Percentiles rank a stretch among this genome's conserved stretches.
Conservation (phyloP, 495 filamentous ascomycete genomes). For the Podospora sp. region DNA sequence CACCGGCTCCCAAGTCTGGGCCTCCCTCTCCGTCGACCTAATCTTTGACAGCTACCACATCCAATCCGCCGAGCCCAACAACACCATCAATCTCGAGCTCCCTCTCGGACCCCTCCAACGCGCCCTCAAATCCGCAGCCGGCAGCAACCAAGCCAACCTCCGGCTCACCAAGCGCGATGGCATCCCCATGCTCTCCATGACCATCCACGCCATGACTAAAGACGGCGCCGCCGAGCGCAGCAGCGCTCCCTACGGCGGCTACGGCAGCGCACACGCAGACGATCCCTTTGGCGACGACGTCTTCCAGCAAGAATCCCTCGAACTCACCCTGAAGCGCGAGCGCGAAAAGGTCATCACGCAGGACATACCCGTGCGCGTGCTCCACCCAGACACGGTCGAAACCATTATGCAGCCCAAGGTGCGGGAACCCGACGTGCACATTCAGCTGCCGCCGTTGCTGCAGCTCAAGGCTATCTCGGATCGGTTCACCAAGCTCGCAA, state of each 20-base stretch:
- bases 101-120: constrained; percentile 78
- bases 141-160: constrained; percentile 74
- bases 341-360: constrained; percentile 92
- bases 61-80: constrained; percentile 75
- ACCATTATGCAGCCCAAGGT: constrained; percentile 87
- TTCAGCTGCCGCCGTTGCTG: constrained; percentile 78
- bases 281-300: constrained; percentile 45
- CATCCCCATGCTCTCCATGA: constrained; percentile 80
- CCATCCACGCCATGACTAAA: constrained; percentile 68
- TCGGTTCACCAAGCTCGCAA: constrained; percentile 80
- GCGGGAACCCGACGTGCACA: constrained; percentile 91
- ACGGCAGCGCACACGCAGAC: constrained; percentile 33
- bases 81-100: constrained; percentile 93
- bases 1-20: constrained; percentile 94
- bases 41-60: constrained; percentile 90
- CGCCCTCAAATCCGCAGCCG: constrained; percentile 80
- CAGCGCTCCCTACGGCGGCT: constrained; percentile 27
- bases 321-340: constrained; percentile 56
- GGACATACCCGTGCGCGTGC: constrained; percentile 89
- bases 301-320: constrained; percentile 52
- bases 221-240: constrained; percentile 33
- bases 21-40: constrained; percentile 68
- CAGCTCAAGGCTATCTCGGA: constrained; percentile 91
- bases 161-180: constrained; percentile 91
- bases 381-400: constrained; percentile 76